Percentiles rank a stretch among this genome's conserved stretches.
Conservation (phyloP, 108 stramenopile species). For the Skeletonema potamos region DNA sequence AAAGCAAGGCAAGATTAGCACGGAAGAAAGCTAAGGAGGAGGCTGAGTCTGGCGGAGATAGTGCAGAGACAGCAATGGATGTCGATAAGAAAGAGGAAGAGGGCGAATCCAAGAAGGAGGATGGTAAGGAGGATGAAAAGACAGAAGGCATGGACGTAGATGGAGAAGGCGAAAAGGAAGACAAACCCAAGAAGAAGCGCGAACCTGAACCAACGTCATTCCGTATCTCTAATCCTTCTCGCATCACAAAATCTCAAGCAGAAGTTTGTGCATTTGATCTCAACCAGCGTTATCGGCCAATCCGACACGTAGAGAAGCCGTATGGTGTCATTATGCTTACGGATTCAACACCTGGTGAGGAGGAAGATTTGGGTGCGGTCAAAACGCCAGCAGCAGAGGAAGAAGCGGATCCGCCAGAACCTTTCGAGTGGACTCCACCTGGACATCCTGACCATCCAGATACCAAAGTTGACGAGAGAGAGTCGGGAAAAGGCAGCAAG, state of each 20-base stretch:
- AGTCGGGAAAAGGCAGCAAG: neutral
- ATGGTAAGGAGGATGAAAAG: conserved; percentile 43
- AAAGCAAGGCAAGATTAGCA: conserved; percentile 92
- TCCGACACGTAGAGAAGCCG: conserved; percentile 74
- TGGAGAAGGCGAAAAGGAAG: conserved; percentile 63
- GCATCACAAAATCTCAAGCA: conserved; percentile 82
- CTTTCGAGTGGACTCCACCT: conserved; percentile 88
- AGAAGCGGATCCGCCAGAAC: conserved; percentile 83
- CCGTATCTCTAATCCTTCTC: conserved; percentile 75
- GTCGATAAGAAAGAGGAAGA: conserved; percentile 67
- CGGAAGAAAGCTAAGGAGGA: conserved; percentile 91
- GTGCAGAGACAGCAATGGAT: conserved; percentile 62
- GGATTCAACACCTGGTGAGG: conserved; percentile 84
- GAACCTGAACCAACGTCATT: conserved; percentile 83
- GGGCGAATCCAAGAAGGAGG: conserved; percentile 48
- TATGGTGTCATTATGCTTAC: conserved; percentile 86
- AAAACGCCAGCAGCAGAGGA: conserved; percentile 85
- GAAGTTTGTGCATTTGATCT: conserved; percentile 73
- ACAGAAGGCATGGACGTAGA: conserved; percentile 64
- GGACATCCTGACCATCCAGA: conserved; percentile 32
- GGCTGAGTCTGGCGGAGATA: conserved; percentile 46
- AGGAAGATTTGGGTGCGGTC: conserved; percentile 83
- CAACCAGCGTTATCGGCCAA: conserved; percentile 82
- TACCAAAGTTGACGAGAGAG: conserved; percentile 8
- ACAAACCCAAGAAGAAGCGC: conserved; percentile 82